Conservation (phyloP, 805 yeast genomes). For the Ogataea ganodermae region DNA sequence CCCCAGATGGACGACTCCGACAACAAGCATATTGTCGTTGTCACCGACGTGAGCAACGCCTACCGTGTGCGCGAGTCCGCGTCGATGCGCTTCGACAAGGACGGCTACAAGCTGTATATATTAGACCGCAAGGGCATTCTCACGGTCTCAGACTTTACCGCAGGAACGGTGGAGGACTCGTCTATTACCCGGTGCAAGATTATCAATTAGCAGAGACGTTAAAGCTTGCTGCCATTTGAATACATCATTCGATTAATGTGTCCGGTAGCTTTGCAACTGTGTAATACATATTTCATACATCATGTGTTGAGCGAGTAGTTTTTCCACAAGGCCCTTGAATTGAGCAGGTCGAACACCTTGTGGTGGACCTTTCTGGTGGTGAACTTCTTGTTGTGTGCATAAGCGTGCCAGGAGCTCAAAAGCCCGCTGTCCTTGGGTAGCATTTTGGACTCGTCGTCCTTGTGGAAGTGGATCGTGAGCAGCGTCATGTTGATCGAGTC, state of each 20-base stretch:
- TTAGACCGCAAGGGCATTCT: constrained; percentile 82
- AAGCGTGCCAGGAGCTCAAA: neutral
- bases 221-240: neutral
- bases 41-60: constrained; percentile 80
- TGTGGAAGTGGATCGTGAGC: constrained; percentile 27
- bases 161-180: constrained; percentile 72
- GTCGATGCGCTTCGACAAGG: constrained; percentile 68
- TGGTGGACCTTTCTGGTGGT: constrained; percentile 32
- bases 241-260: neutral
- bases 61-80: constrained; percentile 77
- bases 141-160: constrained; percentile 83
- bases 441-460: constrained; percentile 26
- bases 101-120: constrained; percentile 76
- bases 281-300: too few species aligned
- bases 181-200: constrained; percentile 70
- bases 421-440: constrained; percentile 9
- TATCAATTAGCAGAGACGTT: constrained; percentile 34
- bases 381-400: constrained; percentile 20
- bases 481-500: constrained; percentile 30
- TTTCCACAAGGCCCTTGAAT: constrained; percentile 18
- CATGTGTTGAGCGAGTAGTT: constrained; percentile 18
- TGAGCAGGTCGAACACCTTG: constrained; percentile 35
- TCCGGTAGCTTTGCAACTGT: neutral
- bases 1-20: constrained; percentile 57
- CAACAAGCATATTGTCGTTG: constrained; percentile 60